A percentile compares a stretch with the other conserved stretches of the same genome.
phyloP scores from a whole-genome alignment of 2,329 filamentous ascomycete genomes.

The Bipolaris sorokiniana region DNA sequence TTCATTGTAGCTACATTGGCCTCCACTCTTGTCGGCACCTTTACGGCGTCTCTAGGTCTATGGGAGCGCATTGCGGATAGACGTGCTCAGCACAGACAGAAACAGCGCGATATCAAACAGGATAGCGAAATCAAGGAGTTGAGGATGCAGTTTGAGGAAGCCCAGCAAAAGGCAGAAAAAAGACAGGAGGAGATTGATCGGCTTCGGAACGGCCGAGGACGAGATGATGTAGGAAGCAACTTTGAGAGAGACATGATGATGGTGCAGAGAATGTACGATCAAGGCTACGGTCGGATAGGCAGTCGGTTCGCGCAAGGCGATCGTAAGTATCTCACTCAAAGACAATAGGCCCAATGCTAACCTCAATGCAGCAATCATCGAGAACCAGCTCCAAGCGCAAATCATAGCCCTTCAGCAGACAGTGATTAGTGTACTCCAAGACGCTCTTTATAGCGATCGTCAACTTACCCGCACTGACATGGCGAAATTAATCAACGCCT shows the following conservation, averaged over 20 bases:
- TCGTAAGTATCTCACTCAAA: constrained; percentile 31
- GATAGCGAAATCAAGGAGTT: constrained; percentile 45
- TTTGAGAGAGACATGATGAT: constrained; percentile 43
- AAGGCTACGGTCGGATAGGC: constrained; percentile 46
- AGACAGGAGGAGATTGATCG: constrained; percentile 35
- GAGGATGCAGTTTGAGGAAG: constrained; percentile 38
- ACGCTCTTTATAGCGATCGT: constrained; percentile 51
- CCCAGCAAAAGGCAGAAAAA: constrained; percentile 34
- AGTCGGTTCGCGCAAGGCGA: constrained; percentile 49
- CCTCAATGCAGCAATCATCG: constrained; percentile 43
- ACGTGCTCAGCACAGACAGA: constrained; percentile 47
- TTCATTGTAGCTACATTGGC: constrained; percentile 55
- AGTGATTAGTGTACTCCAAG: constrained; percentile 53
- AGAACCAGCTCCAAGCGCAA: constrained; percentile 53
- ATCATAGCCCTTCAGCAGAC: constrained; percentile 53
- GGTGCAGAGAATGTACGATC: constrained; percentile 48
- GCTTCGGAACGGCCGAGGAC: constrained; percentile 22
- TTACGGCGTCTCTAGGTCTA: constrained; percentile 53
- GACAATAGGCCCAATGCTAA: constrained; percentile 3
- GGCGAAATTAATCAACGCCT: constrained; percentile 49
- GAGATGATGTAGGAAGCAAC: constrained; percentile 42
- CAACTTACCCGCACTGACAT: constrained; percentile 49
- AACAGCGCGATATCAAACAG: constrained; percentile 46
- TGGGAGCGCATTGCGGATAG: constrained; percentile 50
- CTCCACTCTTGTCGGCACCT: constrained; percentile 54